Conservation (phyloP, 1,284 basidiomycete species). For the Schizophyllum amplum region DNA sequence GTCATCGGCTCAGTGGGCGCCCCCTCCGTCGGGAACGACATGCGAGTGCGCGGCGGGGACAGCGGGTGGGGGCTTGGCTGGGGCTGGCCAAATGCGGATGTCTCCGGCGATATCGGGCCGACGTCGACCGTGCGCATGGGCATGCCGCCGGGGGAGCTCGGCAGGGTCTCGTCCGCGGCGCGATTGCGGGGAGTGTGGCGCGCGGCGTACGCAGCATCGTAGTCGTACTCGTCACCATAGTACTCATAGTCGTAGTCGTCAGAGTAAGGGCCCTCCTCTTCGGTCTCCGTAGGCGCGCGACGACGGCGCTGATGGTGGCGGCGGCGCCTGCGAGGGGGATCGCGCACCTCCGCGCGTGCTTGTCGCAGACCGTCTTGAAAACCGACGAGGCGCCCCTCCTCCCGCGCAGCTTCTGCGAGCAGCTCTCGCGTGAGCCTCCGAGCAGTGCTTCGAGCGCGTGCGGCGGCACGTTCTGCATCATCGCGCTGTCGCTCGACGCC, state of each 20-base stretch:
- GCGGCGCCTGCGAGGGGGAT: background rate
- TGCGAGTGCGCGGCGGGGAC: background rate
- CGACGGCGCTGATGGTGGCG: background rate
- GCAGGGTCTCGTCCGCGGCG: background rate
- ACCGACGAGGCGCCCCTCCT: background rate
- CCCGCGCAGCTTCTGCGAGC: background rate
- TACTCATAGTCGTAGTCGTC: background rate
- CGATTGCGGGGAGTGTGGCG: background rate
- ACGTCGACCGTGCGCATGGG: background rate
- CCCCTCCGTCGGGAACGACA: background rate
- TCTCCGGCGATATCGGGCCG: background rate
- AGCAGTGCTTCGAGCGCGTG: constrained; percentile 21
- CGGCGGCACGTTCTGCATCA: constrained; percentile 22
- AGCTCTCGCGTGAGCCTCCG: constrained; percentile 24
- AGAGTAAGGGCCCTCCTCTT: background rate
- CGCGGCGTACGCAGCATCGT: background rate
- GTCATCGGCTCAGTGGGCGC: background rate
- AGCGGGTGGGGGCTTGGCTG: background rate
- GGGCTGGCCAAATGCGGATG: background rate
- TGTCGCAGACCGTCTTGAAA: background rate
- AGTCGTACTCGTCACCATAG: background rate
- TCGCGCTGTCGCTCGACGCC: constrained; percentile 23
- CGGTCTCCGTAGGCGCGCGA: background rate
- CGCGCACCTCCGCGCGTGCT: background rate
- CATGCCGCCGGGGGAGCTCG: background rate